Conservation (phyloP, 1,284 basidiomycete species). For the Ustilago shanxiensis region DNA sequence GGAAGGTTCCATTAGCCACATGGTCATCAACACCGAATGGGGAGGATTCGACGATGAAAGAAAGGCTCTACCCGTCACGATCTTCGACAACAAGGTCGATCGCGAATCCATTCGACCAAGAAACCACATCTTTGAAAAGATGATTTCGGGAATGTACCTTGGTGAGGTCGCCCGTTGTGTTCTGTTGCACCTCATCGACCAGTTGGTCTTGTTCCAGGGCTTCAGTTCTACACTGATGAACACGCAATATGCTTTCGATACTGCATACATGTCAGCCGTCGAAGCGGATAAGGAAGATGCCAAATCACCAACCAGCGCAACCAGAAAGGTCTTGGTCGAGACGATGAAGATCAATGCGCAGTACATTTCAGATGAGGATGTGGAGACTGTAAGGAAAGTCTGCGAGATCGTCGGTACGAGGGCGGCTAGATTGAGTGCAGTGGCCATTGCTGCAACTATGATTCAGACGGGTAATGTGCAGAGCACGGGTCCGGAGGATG, state of each 20-base stretch:
- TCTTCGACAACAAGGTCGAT: slow-evolving; percentile 93
- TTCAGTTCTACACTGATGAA: slow-evolving; percentile 81
- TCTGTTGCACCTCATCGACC: slow-evolving; percentile 86
- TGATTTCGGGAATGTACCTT: slow-evolving; percentile 98
- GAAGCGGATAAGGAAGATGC: slow-evolving; percentile 73
- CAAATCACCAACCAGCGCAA: slow-evolving; percentile 53
- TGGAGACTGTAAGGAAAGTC: slow-evolving; percentile 85
- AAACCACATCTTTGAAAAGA: slow-evolving; percentile 96
- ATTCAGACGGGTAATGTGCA: slow-evolving; percentile 80
- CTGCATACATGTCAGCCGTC: slow-evolving; percentile 88
- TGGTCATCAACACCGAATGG: slow-evolving; percentile 98
- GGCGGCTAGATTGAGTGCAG: slow-evolving; percentile 85
- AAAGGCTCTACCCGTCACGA: slow-evolving; percentile 85
- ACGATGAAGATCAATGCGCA: slow-evolving; percentile 76
- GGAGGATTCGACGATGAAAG: slow-evolving; percentile 73
- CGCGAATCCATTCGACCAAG: slow-evolving; percentile 92
- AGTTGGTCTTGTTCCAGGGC: slow-evolving; percentile 80
- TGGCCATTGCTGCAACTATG: slow-evolving; percentile 87
- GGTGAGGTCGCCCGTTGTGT: slow-evolving; percentile 92
- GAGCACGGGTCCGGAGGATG: slow-evolving; percentile 68
- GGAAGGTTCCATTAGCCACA: slow-evolving; percentile 71
- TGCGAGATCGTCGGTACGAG: slow-evolving; percentile 82
- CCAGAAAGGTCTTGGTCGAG: slow-evolving; percentile 75
- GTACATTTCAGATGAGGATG: slow-evolving; percentile 71
- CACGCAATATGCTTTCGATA: slow-evolving; percentile 92